Conservation (phyloP, 176 grass and related monocot species). For the Alopecurus myosuroides region DNA sequence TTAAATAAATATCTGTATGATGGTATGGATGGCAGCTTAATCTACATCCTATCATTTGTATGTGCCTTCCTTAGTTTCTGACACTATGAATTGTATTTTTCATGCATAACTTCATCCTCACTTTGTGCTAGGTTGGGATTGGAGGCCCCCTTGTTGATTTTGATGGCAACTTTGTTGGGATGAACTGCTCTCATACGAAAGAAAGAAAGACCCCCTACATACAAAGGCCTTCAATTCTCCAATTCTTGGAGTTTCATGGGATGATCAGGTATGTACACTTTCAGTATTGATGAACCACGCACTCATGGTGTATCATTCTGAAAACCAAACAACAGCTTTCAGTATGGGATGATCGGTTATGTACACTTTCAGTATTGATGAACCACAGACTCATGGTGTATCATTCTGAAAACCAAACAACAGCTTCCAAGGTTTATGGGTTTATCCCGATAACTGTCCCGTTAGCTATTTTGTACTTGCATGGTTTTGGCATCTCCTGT, state of each 20-base stretch:
- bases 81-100: neutral
- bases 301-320: neutral
- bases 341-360: neutral
- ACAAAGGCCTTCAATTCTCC: neutral
- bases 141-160: slow-evolving; percentile 4
- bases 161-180: slow-evolving; percentile 2
- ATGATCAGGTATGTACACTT: neutral
- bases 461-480: neutral
- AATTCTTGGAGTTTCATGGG: neutral
- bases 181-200: neutral
- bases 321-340: neutral
- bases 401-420: neutral
- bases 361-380: neutral
- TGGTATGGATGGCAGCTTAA: neutral
- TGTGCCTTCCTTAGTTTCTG: neutral
- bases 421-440: neutral
- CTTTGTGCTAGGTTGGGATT: neutral
- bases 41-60: neutral
- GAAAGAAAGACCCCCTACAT: neutral
- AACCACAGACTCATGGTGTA: neutral
- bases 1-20: neutral
- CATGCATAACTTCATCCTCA: neutral
- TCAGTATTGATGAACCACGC: neutral
- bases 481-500: neutral
- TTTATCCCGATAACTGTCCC: neutral